These are phyloP conservation scores for Ustilago trichophora DNA, from an alignment of 1,284 basidiomycete species.

Conservation along the genomic window DNA sequence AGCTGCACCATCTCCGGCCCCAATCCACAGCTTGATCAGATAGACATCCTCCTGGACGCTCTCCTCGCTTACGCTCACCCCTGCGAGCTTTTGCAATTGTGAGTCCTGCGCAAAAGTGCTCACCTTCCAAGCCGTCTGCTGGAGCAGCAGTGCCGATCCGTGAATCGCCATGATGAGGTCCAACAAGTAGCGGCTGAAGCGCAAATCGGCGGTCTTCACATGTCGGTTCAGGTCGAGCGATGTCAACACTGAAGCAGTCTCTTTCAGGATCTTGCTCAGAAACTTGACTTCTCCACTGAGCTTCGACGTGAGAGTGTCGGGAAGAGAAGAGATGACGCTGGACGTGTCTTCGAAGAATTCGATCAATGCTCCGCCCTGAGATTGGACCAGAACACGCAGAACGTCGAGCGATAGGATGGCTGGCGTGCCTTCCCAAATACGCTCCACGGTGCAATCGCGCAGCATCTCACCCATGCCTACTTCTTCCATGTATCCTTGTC, in stretches of 20 bases:
- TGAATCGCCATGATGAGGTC: conserved; percentile 44
- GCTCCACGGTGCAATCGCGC: conserved; percentile 77
- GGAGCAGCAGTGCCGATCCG: conserved; percentile 32
- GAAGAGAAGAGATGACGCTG: conserved; percentile 15
- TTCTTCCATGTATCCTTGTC: conserved; percentile 85
- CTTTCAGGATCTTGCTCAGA: conserved; percentile 3
- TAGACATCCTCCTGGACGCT: conserved; percentile 22
- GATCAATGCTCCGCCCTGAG: conserved; percentile 66
- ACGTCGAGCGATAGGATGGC: conserved; percentile 77
- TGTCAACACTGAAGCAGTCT: conserved; percentile 6
- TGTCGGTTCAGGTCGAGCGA: conserved; percentile 20
- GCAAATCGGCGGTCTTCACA: conserved; percentile 22
- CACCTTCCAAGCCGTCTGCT: conserved; percentile 41
- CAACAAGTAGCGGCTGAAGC: conserved; percentile 36
- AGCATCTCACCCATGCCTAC: conserved; percentile 69
- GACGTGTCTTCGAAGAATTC: conserved; percentile 67
- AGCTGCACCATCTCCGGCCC: conserved; percentile 11
- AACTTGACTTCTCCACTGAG: conserved; percentile 17
- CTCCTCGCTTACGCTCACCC: conserved; percentile 3
- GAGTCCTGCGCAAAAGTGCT: neutral
- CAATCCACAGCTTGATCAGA: conserved; percentile 35
- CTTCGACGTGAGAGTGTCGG: neutral
- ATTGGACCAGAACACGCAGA: conserved; percentile 70
- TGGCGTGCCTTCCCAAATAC: conserved; percentile 77
- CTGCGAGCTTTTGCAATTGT: conserved; percentile 23